Conservation (phyloP, 2,329 filamentous ascomycete species). For the Pseudopithomyces maydicus region DNA sequence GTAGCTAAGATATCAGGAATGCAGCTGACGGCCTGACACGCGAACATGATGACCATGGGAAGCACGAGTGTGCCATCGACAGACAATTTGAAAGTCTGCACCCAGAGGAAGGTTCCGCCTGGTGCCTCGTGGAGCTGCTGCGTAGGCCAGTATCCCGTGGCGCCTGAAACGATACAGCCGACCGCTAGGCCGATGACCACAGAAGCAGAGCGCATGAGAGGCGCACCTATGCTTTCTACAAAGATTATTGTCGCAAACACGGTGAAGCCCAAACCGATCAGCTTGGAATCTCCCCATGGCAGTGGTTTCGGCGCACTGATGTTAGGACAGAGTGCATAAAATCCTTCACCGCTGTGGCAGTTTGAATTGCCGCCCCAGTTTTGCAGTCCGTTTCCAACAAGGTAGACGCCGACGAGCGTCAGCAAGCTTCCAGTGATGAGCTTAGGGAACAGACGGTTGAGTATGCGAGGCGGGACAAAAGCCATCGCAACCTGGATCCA, state of each 20-base stretch:
- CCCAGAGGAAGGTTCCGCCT: constrained; percentile 30
- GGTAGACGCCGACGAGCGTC: constrained; percentile 30
- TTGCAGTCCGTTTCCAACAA: constrained; percentile 32
- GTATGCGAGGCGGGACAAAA: constrained; percentile 29
- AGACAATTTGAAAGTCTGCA: constrained; percentile 34
- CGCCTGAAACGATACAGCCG: constrained; percentile 33
- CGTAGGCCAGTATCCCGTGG: constrained; percentile 32
- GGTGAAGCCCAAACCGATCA: constrained; percentile 35
- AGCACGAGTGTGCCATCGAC: constrained; percentile 33
- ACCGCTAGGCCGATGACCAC: constrained; percentile 33
- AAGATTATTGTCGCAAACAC: constrained; percentile 35
- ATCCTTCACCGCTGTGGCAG: constrained; percentile 31
- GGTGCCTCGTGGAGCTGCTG: constrained; percentile 25
- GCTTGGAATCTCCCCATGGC: constrained; percentile 38
- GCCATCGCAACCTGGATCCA: constrained; percentile 37
- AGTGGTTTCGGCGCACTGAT: constrained; percentile 26
- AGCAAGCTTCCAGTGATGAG: constrained; percentile 31
- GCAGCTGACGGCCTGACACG: constrained; percentile 37
- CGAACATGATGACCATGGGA: constrained; percentile 36
- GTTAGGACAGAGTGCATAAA: constrained; percentile 32
- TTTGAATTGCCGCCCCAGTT: constrained; percentile 36
- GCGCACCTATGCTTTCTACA: constrained; percentile 32
- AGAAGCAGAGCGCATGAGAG: constrained; percentile 33
- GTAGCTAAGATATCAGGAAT: constrained; percentile 44
- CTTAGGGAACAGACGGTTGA: constrained; percentile 33